Base-by-base conservation (phyloP, 192 early-diverging fungal genomes). In the Funneliformis geosporum region DNA sequence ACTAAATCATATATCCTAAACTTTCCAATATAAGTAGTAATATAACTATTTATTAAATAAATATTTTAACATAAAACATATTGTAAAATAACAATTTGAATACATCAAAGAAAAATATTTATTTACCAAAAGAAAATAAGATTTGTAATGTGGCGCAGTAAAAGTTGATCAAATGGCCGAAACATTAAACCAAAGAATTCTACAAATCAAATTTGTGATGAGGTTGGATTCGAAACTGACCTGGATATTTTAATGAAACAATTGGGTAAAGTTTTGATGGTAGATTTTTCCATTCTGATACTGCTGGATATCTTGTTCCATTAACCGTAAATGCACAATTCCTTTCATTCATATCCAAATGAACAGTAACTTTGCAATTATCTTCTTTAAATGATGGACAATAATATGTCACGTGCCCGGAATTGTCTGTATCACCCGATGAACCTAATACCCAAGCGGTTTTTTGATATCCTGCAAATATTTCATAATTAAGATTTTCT, bases 281-380 rank as follows among this genome's bases (percentile, higher is more conserved):
- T n/a, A 79, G 33, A 79, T 72, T 39, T 6, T 16, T 42, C 38
- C 33, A 47, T 47, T 14, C 46, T 47, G 46, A 73, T 43, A 68
- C 78, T 11, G 25, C 23, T 1, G 40, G 43, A 33, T 71, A 74
- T 1, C 23, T 74, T 25, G 43, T 46, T 10, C 67, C 78, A 47
- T 79, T 74, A n/a, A 79, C 74, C 3, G 78, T 50, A 21, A 71
- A 72, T 33, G 28, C 9, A 18, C 28, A 38, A n/a, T 69, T 79
- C 25, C 78, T 66, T 50, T 44, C 27, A 18, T 38, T 79, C 78
- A 79, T 73, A 11, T 79, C 70, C 8, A 79, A 33, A 72, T 79
- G 62, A 69, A 79, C 40, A 18, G 62, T 79, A 28, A 79, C 70
- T 42, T 33, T 62, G n/a, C n/a, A n/a, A 74, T 33, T 27, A 1